Evolutionary conservation across 345 rosid genomes (phyloP), one percentile per base, ranked within the genome.

Genomic region (Acer yangbiense): DNA sequence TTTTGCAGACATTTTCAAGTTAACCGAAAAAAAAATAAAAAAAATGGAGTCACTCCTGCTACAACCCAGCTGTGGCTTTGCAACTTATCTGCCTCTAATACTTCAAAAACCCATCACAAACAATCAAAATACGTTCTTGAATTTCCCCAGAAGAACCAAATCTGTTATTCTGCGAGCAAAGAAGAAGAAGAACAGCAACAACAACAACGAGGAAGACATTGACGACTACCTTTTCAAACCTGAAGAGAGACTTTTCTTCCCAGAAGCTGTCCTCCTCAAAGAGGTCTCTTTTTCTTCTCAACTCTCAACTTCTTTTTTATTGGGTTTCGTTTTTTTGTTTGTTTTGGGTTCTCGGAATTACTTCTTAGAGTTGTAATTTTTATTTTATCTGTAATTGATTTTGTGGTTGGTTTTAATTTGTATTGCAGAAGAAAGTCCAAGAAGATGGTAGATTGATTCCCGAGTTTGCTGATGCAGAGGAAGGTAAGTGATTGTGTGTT

Each of bases 231-330:
- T 86, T 2, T 66, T 87, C 69, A 83, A 78, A 74, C 82, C 89
- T 71, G 98, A 88, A 23, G 98, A 91, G 68, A 84, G 87, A 63
- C 93, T 93, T n/a, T 86, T 86, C 43, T 95, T 91, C 77, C 98
- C 98, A 25, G 98, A 95, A 88, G 90, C 97, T 13, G 87, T 95
- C 11, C 85, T 95, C 61, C 97, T 95, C 76, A 91, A 93, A 86
- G 84, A 93, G 93, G 98, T 91, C 25, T 14, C 1, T 77, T 58
- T 72, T 61, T 41, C 25, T 55, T 13, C 23, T 29, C 43, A 23
- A 43, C 18, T 25, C 73, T 20, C 32, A 6, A 29, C 2, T 55
- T 64, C 4, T 74, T 65, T 74, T 65, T 57, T 5, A 23, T 9
- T 21, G 63, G 41, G 23, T 62, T 21, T 69, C 21, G 9, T 62